Base-by-base conservation (phyloP, 1,139 yeast species). In the Saccharomyces pastorianus region DNA sequence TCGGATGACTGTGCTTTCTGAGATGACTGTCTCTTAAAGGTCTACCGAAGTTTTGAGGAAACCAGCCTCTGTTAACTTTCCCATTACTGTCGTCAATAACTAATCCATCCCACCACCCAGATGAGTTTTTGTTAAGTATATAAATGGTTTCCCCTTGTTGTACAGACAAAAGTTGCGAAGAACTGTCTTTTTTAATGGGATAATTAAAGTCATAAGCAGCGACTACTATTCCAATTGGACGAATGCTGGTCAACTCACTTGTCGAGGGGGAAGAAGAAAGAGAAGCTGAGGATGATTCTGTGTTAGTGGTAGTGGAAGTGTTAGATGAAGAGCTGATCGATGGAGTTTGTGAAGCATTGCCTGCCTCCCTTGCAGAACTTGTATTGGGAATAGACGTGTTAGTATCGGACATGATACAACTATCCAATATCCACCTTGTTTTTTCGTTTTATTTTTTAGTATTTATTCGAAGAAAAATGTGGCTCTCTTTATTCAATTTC, bases 51-150 rank as follows among this genome's bases (percentile, higher is more conserved):
- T 78, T 77, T 53, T 76, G 76, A n/a, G 91, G 90, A 68, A 85
- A 83, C 93, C 93, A 85, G 58, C 93, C 93, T 62, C 91, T 73
- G 14, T 72, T 68, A 9, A 78, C 69, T 14, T 46, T 46, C 31
- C 48, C 58, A 3, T 57, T 60, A 9, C 56, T 52, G 25, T 59
- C 60, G 69, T 73, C 57, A 13, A 64, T 46, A 3, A 76, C 49
- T 63, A 25, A 82, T 77, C 91, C 93, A 65, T 85, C 91, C 89
- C 90, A 85, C 93, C 93, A 85, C 1, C 86, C 85, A 4, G 79
- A 67, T 42, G 77, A 78, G 13, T 80, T 74, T 57, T 82, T 83
- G 13, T 78, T 54, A 13, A 72, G 51, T 8, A 72, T 75, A 56
- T 70, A 68, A 2, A 73, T 63, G 4, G 67, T 65, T 42, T 71